Evolutionary conservation across 345 rosid species (phyloP), one percentile per base, ranked within the genome.

Genomic region (Brassica juncea): DNA sequence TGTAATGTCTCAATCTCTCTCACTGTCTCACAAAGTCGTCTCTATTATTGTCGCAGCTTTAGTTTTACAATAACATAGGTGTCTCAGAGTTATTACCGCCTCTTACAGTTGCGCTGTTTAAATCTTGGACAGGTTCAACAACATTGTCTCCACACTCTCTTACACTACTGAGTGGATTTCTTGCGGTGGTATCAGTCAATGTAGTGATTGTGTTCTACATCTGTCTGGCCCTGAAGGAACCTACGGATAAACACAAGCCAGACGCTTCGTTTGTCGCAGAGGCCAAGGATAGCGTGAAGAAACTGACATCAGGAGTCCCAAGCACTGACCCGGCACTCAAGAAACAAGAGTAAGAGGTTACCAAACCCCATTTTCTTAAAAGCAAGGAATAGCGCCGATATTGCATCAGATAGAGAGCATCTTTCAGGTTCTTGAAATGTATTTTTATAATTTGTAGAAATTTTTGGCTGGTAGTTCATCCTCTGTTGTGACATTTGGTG

Each of bases 131-230:
- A 94, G 97, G 98, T 84, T 74, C 87, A 74, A 72, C 84, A 25
- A 76, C 79, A 61, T 70, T 94, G 80, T 86, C 97, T 70, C 90
- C 95, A 12, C 82, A 89, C 73, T 84, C 94, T 12, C 57, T 87
- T 72, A 94, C 97, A 0, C 81, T 94, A 49, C 75, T 90, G 70
- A 94, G 97, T 72, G 99, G 99, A 37, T 88, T 94, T 62, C 84
- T 89, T 68, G 99, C 97, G 49, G 99, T 94, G 32, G 76, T 92
- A 77, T 92, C 99, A 1, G 98, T 94, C 79, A 91, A 94, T 77
- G 66, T 91, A 59, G 94, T 91, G n/a, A 89, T 94, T 28, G 97
- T 88, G 32, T 88, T 87, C 82, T 95, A 93, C 83, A 95, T 95
- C 61, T 91, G 80, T 70, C 68, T 91, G 92, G 97, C 97, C 30